These are phyloP conservation scores for Neopestalotiopsis clavispora DNA, from an alignment of 2,329 filamentous ascomycete genomes.

Conservation along the genomic window DNA sequence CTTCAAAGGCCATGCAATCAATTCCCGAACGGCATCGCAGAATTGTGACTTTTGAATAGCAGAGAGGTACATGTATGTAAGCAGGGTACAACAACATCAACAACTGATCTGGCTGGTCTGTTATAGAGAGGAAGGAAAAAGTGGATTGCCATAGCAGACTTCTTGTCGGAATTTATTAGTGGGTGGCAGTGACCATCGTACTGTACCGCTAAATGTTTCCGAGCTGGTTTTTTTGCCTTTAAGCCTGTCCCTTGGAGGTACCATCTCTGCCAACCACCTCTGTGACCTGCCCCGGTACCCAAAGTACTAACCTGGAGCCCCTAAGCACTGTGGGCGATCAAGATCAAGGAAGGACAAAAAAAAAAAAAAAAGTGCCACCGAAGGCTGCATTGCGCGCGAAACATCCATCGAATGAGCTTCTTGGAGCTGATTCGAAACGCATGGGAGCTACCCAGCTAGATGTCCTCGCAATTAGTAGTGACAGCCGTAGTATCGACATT, in stretches of 20 bases:
- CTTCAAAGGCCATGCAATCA: neutral
- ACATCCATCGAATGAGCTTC: conserved; percentile 14
- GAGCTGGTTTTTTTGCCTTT: neutral
- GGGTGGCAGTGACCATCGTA: neutral
- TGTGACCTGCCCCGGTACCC: neutral
- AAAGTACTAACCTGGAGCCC: neutral
- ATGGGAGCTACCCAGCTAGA: neutral
- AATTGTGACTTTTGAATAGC: neutral
- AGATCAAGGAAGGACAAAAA: neutral
- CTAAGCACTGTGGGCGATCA: too few relatives aligned
- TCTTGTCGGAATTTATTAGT: neutral
- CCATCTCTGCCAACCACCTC: conserved; percentile 6
- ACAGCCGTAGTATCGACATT: neutral
- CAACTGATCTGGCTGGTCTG: neutral
- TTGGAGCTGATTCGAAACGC: neutral
- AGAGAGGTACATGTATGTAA: too few relatives aligned
- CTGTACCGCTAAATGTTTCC: neutral
- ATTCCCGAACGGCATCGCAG: neutral
- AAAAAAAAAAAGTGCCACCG: neutral
- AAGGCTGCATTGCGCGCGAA: conserved; percentile 10
- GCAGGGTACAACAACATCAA: too few relatives aligned
- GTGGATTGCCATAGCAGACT: neutral
- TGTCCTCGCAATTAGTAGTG: neutral
- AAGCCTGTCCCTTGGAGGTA: neutral
- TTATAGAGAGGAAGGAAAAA: too few relatives aligned